Percentiles rank a stretch among this genome's conserved stretches.
Conservation (phyloP, 2,329 filamentous ascomycete species). For the Ascochyta lentis region DNA sequence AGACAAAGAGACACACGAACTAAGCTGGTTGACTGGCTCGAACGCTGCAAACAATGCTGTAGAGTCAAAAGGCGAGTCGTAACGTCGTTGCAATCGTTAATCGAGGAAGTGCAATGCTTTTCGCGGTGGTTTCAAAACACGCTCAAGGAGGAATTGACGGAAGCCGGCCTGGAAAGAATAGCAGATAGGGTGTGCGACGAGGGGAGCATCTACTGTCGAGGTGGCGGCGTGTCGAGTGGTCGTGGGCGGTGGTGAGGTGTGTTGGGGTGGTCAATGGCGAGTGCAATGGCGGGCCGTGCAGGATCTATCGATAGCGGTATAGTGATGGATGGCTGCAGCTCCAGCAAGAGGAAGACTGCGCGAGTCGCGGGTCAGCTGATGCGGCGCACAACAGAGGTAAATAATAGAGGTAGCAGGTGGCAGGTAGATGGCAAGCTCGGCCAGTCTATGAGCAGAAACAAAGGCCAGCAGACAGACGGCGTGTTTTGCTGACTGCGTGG, state of each 20-base stretch:
- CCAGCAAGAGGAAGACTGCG: slow-evolving; percentile 35
- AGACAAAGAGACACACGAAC: neutral
- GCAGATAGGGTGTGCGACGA: slow-evolving; percentile 19
- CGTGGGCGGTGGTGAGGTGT: slow-evolving; percentile 41
- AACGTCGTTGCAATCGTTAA: slow-evolving; percentile 51
- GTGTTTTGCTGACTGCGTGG: slow-evolving; percentile 38
- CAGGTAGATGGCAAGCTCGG: slow-evolving; percentile 20
- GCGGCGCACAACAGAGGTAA: slow-evolving; percentile 14
- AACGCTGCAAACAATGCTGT: slow-evolving; percentile 52
- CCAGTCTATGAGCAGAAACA: slow-evolving; percentile 32
- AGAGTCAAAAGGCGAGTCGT: slow-evolving; percentile 49
- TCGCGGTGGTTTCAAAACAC: slow-evolving; percentile 38
- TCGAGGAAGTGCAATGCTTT: slow-evolving; percentile 41
- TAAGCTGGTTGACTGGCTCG: slow-evolving; percentile 5
- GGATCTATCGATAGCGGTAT: slow-evolving; percentile 36
- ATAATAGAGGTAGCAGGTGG: slow-evolving; percentile 14
- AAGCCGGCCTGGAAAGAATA: slow-evolving; percentile 39
- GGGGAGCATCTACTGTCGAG: slow-evolving; percentile 29
- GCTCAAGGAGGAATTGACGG: slow-evolving; percentile 39
- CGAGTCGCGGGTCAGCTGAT: slow-evolving; percentile 35
- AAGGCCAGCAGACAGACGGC: slow-evolving; percentile 31
- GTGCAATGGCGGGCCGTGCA: slow-evolving; percentile 35
- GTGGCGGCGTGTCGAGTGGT: slow-evolving; percentile 12
- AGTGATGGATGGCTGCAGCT: slow-evolving; percentile 28
- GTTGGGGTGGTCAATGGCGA: slow-evolving; percentile 35